Percentiles rank a stretch among this genome's conserved stretches.
Evolutionary conservation across 805 yeast genomes (phyloP).

Genomic region (Saturnispora diversa): DNA sequence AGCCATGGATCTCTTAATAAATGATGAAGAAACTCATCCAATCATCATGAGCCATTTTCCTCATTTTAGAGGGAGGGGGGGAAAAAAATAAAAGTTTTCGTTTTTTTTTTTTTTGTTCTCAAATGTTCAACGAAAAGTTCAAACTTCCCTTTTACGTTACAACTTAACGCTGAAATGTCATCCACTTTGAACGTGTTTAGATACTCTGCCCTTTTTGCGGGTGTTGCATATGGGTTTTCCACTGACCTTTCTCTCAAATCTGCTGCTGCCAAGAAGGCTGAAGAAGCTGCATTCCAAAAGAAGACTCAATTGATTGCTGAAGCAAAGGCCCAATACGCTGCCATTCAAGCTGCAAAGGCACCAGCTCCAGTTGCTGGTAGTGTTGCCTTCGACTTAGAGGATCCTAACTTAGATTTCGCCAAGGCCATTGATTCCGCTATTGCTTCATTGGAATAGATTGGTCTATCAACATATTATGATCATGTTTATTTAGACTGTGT

Average conservation of each 20-base stretch:
- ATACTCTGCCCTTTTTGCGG: conserved; percentile 86
- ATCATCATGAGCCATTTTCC: conserved; percentile 1
- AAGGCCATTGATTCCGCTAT: conserved; percentile 52
- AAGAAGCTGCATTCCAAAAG: conserved; percentile 48
- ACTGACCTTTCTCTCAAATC: conserved; percentile 67
- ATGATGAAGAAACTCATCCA: too few species aligned
- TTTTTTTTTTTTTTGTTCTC: too few species aligned
- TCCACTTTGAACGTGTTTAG: conserved; percentile 57
- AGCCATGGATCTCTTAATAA: too few species aligned
- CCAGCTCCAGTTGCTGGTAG: conserved; percentile 35
- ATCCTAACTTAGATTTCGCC: conserved; percentile 84
- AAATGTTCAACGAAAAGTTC: too few species aligned
- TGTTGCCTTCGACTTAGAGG: conserved; percentile 62
- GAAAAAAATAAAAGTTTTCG: conserved; percentile 1
- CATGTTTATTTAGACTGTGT: too few species aligned
- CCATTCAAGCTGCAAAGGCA: conserved; percentile 41
- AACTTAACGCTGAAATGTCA: neutral
- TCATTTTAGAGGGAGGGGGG: neutral
- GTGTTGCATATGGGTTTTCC: conserved; percentile 80
- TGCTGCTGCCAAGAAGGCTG: conserved; percentile 50
- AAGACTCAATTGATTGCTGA: conserved; percentile 71
- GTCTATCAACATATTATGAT: too few species aligned
- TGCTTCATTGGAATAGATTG: conserved; percentile 6
- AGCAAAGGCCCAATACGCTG: conserved; percentile 86
- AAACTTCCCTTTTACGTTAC: neutral